A percentile compares a stretch with the other conserved stretches of the same genome.
Evolutionary conservation across 345 rosid genomes (phyloP).

Genomic region (Eucalyptus brandiana): DNA sequence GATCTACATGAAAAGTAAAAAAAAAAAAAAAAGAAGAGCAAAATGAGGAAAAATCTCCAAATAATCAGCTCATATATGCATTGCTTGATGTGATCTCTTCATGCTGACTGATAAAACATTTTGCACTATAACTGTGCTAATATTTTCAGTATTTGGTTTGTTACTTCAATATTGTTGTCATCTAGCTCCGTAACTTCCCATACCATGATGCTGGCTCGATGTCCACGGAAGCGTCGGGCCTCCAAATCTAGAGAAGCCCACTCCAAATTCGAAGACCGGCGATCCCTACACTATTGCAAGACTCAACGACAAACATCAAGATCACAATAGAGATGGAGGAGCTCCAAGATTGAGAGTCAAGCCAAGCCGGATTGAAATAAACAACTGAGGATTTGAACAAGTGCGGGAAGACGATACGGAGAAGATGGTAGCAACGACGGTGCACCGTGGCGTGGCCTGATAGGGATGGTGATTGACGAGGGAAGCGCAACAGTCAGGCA

Average conservation of each 20-base stretch:
- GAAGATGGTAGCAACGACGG: rapidly evolving
- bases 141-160: neutral
- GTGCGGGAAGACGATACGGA: neutral
- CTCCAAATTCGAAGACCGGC: neutral
- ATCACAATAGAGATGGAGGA: neutral
- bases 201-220: neutral
- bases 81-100: neutral
- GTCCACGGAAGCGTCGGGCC: neutral
- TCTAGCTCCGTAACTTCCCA: neutral
- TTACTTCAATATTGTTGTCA: neutral
- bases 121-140: neutral
- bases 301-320: neutral
- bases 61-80: neutral
- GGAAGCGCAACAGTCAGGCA: neutral
- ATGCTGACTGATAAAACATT: neutral
- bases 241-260: neutral
- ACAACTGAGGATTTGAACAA: neutral
- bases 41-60: neutral
- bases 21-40: no score
- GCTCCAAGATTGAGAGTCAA: neutral
- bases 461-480: neutral
- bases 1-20: neutral
- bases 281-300: neutral
- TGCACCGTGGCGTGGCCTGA: neutral
- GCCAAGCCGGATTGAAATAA: neutral